Conservation (phyloP, 192 early-diverging fungal genomes). For the Linnemannia zychae region DNA sequence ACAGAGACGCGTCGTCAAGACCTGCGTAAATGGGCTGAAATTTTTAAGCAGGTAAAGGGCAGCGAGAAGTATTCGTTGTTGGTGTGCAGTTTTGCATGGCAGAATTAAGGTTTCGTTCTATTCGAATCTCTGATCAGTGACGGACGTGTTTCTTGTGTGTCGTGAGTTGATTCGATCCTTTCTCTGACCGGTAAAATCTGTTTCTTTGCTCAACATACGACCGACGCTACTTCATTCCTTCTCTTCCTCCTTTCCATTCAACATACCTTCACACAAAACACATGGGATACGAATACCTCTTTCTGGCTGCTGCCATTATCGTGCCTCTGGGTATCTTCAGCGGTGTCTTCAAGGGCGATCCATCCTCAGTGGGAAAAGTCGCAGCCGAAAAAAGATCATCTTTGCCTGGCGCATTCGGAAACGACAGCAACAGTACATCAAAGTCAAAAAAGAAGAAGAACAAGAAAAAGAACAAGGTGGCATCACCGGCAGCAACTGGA, state of each 20-base stretch:
- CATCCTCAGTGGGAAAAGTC: neutral
- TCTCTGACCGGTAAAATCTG: no score
- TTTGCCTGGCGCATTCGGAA: constrained; percentile 37
- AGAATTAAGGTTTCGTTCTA: no score
- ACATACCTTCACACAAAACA: neutral
- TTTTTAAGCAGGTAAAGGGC: no score
- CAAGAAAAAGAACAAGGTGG: constrained; percentile 43
- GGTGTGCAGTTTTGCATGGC: no score
- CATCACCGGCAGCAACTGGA: neutral
- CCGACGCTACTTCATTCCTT: neutral
- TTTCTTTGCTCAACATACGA: no score
- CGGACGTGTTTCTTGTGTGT: no score
- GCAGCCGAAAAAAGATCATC: constrained; percentile 17
- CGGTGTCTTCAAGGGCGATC: constrained; percentile 32
- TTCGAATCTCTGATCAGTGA: no score
- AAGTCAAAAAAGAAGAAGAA: constrained; percentile 55
- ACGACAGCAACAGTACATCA: constrained; percentile 4
- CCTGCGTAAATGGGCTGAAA: no score
- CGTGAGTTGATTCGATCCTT: no score
- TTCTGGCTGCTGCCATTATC: constrained; percentile 43
- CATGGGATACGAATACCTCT: constrained; percentile 52
- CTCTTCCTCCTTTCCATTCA: neutral
- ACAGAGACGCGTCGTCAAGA: no score
- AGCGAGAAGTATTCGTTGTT: no score
- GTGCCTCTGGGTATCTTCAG: constrained; percentile 40